Percentiles rank a stretch among this genome's conserved stretches.
Evolutionary conservation across 1,284 basidiomycete species (phyloP).

Genomic region (Phlebopus sp.): DNA sequence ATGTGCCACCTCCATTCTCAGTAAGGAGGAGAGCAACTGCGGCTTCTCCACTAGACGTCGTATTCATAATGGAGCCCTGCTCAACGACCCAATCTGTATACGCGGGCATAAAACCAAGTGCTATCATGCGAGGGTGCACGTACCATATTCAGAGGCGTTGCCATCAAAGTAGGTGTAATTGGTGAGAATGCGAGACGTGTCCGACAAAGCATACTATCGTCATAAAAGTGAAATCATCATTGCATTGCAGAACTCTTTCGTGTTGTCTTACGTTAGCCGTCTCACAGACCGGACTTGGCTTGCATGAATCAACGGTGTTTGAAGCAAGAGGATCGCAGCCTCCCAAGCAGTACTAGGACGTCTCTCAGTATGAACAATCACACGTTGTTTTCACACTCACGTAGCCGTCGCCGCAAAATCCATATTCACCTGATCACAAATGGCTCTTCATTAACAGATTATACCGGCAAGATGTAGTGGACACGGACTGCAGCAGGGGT

Average conservation of each 20-base stretch:
- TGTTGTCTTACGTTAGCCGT: constrained; percentile 48
- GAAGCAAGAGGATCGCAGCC: constrained; percentile 81
- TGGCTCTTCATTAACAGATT: constrained; percentile 4
- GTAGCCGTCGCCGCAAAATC: constrained; percentile 63
- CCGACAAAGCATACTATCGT: constrained; percentile 57
- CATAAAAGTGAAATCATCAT: constrained; percentile 4
- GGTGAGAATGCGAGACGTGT: constrained; percentile 64
- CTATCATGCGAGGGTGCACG: neutral
- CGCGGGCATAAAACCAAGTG: neutral
- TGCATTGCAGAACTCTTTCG: neutral
- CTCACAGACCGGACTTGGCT: constrained; percentile 69
- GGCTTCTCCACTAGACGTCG: constrained; percentile 60
- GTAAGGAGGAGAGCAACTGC: constrained; percentile 65
- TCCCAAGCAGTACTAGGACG: constrained; percentile 66
- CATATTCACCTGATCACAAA: constrained; percentile 56
- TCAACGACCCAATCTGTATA: constrained; percentile 67
- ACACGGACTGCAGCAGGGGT: constrained; percentile 68
- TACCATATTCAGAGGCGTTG: constrained; percentile 61
- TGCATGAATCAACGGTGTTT: constrained; percentile 60
- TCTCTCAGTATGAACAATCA: constrained; percentile 6
- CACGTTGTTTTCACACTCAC: constrained; percentile 32
- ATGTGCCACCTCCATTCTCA: constrained; percentile 68
- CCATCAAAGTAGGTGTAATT: constrained; percentile 70
- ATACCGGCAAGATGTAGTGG: neutral
- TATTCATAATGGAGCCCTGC: constrained; percentile 62